Conservation (phyloP, 495 filamentous ascomycete genomes). For the Xylaria intraflava region DNA sequence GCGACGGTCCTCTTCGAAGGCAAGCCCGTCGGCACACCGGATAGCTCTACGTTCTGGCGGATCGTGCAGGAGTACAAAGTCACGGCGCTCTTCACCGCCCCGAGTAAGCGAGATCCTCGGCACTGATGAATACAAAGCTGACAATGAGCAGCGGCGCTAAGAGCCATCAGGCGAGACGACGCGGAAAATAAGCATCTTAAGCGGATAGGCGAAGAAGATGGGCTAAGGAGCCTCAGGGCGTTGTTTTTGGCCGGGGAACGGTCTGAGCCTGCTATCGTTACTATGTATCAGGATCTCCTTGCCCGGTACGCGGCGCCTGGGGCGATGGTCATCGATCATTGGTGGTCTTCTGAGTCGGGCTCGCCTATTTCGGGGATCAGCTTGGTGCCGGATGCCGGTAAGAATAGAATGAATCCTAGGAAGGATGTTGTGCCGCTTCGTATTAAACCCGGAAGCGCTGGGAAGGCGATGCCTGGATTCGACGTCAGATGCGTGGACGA, state of each 20-base stretch:
- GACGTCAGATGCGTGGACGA: constrained; percentile 81
- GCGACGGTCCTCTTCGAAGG: constrained; percentile 87
- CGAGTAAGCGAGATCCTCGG: constrained; percentile 39
- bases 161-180: constrained; percentile 83
- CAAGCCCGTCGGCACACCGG: constrained; percentile 84
- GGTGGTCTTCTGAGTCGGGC: constrained; percentile 93
- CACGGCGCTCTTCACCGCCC: constrained; percentile 77
- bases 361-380: constrained; percentile 82
- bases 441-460: constrained; percentile 79
- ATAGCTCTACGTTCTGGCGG: constrained; percentile 82
- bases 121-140: neutral
- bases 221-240: constrained; percentile 59
- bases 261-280: constrained; percentile 80
- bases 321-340: constrained; percentile 79
- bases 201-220: constrained; percentile 54
- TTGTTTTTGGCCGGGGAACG: constrained; percentile 86
- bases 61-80: constrained; percentile 79
- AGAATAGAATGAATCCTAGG: constrained; percentile 27
- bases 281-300: constrained; percentile 68
- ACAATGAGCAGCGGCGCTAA: constrained; percentile 49
- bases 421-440: constrained; percentile 27
- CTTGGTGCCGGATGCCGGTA: constrained; percentile 49
- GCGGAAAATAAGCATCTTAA: constrained; percentile 61
- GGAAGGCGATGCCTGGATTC: constrained; percentile 85
- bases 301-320: constrained; percentile 53